Conservation (phyloP, 805 yeast species). For the Yamadazyma phyllophila region DNA sequence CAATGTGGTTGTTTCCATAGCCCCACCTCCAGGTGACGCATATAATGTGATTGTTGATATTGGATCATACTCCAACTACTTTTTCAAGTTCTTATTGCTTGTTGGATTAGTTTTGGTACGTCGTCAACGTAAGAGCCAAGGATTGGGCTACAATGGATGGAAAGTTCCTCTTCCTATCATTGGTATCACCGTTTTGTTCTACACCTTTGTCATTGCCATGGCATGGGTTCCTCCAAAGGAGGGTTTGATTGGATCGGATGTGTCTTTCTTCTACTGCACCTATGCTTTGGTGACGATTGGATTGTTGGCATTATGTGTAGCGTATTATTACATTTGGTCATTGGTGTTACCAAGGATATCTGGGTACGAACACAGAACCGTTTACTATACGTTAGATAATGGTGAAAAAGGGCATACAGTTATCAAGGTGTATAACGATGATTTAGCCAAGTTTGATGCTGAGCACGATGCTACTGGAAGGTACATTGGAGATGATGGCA, state of each 20-base stretch:
- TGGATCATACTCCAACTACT: slow-evolving; percentile 28
- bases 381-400: slow-evolving; percentile 27
- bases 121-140: slow-evolving; percentile 28
- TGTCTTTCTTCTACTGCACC: slow-evolving; percentile 41
- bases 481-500: slow-evolving; percentile 1
- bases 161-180: slow-evolving; percentile 34
- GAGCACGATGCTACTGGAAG: slow-evolving; percentile 1
- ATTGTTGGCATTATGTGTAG: slow-evolving; percentile 27
- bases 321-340: slow-evolving; percentile 38
- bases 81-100: slow-evolving; percentile 25
- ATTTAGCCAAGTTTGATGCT: slow-evolving; percentile 18
- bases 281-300: slow-evolving; percentile 41
- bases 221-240: slow-evolving; percentile 41
- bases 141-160: slow-evolving; percentile 33
- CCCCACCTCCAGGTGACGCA: slow-evolving; percentile 37
- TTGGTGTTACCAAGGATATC: slow-evolving; percentile 31
- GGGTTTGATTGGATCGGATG: slow-evolving; percentile 39
- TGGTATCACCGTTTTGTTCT: slow-evolving; percentile 29
- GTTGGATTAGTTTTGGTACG: slow-evolving; percentile 27
- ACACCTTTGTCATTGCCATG: slow-evolving; percentile 38
- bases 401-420: slow-evolving; percentile 42
- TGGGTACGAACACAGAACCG: slow-evolving; percentile 29
- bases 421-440: slow-evolving; percentile 29
- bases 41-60: slow-evolving; percentile 31
- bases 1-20: slow-evolving; percentile 25